Percentiles rank a stretch among this genome's conserved stretches.
phyloP scores from a whole-genome alignment of 2,329 filamentous ascomycete genomes.

The Thermochaetoides dissita region DNA sequence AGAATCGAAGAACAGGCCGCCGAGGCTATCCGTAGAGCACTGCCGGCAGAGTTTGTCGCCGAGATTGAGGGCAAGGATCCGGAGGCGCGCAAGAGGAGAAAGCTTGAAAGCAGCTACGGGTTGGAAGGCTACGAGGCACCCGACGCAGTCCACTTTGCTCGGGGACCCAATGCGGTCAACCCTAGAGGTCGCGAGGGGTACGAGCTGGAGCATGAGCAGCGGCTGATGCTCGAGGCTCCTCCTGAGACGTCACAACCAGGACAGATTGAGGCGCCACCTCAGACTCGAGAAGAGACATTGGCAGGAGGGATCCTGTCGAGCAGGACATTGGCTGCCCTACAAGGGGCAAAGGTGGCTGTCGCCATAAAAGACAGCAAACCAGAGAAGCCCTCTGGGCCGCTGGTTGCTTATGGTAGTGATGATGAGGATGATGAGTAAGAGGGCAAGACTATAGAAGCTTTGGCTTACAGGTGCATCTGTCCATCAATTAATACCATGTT shows the following conservation, averaged over 20 bases:
- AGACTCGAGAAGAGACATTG: constrained; percentile 24
- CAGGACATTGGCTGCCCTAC: constrained; percentile 68
- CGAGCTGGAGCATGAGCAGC: constrained; percentile 49
- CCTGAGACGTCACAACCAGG: constrained; percentile 25
- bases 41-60: constrained; percentile 81
- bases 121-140: constrained; percentile 85
- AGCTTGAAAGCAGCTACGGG: constrained; percentile 78
- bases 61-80: constrained; percentile 88
- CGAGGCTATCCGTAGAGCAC: constrained; percentile 74
- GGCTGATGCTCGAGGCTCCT: constrained; percentile 42
- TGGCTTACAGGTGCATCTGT: too few species aligned
- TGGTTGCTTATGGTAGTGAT: constrained; percentile 73
- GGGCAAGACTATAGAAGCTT: too few species aligned
- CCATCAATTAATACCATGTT: too few species aligned
- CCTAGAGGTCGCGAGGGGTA: constrained; percentile 43
- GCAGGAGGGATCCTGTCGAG: constrained; percentile 62
- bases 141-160: constrained; percentile 83
- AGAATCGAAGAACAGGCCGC: constrained; percentile 91
- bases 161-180: constrained; percentile 56
- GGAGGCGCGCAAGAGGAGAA: constrained; percentile 74
- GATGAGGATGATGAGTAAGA: constrained; percentile 27
- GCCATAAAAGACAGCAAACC: constrained; percentile 31
- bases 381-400: constrained; percentile 41
- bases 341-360: constrained; percentile 39
- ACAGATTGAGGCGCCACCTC: constrained; percentile 24